phyloP scores from a whole-genome alignment of 352 stramenopile genomes.

The Phytophthora pini region DNA sequence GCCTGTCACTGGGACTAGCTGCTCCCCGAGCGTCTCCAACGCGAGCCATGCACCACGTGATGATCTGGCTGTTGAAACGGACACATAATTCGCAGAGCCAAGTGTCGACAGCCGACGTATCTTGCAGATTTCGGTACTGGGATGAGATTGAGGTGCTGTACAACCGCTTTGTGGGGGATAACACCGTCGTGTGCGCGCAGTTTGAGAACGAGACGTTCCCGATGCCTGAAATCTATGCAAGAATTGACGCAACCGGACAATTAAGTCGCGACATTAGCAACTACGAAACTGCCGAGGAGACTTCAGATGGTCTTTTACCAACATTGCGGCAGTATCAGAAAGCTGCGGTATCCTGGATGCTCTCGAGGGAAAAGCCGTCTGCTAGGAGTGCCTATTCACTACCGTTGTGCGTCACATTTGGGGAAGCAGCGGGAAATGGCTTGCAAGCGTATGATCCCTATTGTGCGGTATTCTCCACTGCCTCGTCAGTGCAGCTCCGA shows the following conservation, averaged over 20 bases:
- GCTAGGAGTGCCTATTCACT: constrained; percentile 15
- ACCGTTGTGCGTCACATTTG: constrained; percentile 28
- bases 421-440: neutral
- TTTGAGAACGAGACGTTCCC: constrained; percentile 41
- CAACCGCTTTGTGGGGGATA: constrained; percentile 29
- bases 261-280: constrained; percentile 31
- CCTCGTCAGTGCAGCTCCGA: constrained; percentile 16
- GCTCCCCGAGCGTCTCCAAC: constrained; percentile 17
- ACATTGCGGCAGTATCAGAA: constrained; percentile 97
- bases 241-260: constrained; percentile 51
- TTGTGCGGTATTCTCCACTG: constrained; percentile 36
- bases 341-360: constrained; percentile 96
- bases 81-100: constrained; percentile 10
- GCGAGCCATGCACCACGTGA: constrained; percentile 49
- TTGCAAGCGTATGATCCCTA: constrained; percentile 49
- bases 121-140: constrained; percentile 57
- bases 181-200: constrained; percentile 1
- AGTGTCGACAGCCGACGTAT: neutral
- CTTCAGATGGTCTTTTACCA: constrained; percentile 56
- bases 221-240: constrained; percentile 65
- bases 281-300: constrained; percentile 13
- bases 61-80: constrained; percentile 63
- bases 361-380: constrained; percentile 82
- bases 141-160: constrained; percentile 64
- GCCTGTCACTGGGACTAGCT: constrained; percentile 9